Conservation (phyloP, 202 grass and related monocot species). For the Brachypodium distachyon region DNA sequence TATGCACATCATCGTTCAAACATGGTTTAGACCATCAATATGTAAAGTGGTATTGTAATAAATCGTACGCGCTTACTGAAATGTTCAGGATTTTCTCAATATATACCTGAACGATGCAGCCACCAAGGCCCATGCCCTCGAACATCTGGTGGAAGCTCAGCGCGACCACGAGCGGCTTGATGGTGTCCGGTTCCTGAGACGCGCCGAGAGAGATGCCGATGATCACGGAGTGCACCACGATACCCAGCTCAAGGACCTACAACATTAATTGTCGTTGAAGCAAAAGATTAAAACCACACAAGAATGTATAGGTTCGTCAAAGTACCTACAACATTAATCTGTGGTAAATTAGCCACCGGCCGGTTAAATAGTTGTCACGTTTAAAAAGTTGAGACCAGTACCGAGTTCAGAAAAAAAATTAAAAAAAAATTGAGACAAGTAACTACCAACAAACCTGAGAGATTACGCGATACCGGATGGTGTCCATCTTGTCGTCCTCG, state of each 20-base stretch:
- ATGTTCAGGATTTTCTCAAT: too few relatives aligned
- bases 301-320: neutral
- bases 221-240: conserved; percentile 64
- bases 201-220: conserved; percentile 52
- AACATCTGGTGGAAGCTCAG: conserved; percentile 73
- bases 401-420: too few relatives aligned
- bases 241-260: conserved; percentile 51
- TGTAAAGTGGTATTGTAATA: neutral
- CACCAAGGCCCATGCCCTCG: conserved; percentile 65
- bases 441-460: conserved; percentile 41
- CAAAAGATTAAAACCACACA: neutral
- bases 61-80: too few relatives aligned
- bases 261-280: neutral
- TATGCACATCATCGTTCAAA: neutral
- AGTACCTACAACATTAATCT: too few relatives aligned
- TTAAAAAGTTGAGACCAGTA: too few relatives aligned
- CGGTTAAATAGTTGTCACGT: too few relatives aligned
- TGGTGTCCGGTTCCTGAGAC: conserved; percentile 10
- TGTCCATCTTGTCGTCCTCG: conserved; percentile 18
- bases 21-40: neutral
- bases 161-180: conserved; percentile 48
- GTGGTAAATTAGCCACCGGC: too few relatives aligned
- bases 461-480: conserved; percentile 67
- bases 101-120: conserved; percentile 61
- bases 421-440: too few relatives aligned